A percentile compares a stretch with the other conserved stretches of the same genome.
Conservation (phyloP, 768 basidiomycete genomes). For the Pleurotus cornucopiae region DNA sequence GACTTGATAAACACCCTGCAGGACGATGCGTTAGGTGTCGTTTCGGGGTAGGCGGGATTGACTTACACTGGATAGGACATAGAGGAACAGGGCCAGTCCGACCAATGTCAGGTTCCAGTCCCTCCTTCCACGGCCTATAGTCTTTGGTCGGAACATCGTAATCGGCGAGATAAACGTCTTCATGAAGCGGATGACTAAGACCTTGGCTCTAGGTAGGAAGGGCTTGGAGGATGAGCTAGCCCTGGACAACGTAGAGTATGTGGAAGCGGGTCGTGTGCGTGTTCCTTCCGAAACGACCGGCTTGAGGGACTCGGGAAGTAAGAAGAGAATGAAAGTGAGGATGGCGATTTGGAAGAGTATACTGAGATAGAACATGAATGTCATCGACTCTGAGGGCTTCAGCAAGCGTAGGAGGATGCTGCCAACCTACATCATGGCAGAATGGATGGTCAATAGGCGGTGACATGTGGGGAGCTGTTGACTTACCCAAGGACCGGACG, state of each 20-base stretch:
- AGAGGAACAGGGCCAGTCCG: conserved; percentile 58
- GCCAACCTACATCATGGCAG: conserved; percentile 26
- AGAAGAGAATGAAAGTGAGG: conserved; percentile 35
- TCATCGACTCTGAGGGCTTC: conserved; percentile 48
- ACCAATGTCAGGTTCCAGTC: conserved; percentile 77
- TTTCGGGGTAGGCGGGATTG: background rate
- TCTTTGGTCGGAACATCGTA: conserved; percentile 61
- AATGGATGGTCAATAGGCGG: too few relatives aligned
- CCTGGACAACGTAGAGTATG: conserved; percentile 16
- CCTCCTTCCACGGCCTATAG: conserved; percentile 31
- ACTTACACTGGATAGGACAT: conserved; percentile 62
- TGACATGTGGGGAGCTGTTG: conserved; percentile 16
- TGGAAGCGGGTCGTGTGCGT: conserved; percentile 11
- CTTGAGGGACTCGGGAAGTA: conserved; percentile 53
- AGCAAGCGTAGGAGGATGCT: conserved; percentile 47
- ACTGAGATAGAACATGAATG: conserved; percentile 42
- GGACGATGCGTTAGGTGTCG: background rate
- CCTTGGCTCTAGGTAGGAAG: conserved; percentile 13
- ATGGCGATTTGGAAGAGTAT: conserved; percentile 31
- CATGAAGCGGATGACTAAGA: conserved; percentile 22
- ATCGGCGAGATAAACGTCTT: conserved; percentile 48
- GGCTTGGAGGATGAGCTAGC: conserved; percentile 10
- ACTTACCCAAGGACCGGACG: conserved; percentile 73
- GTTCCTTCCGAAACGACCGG: conserved; percentile 14
- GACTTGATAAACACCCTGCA: conserved; percentile 62